phyloP scores from a whole-genome alignment of 2,329 filamentous ascomycete species.

The Colletotrichum lentis region DNA sequence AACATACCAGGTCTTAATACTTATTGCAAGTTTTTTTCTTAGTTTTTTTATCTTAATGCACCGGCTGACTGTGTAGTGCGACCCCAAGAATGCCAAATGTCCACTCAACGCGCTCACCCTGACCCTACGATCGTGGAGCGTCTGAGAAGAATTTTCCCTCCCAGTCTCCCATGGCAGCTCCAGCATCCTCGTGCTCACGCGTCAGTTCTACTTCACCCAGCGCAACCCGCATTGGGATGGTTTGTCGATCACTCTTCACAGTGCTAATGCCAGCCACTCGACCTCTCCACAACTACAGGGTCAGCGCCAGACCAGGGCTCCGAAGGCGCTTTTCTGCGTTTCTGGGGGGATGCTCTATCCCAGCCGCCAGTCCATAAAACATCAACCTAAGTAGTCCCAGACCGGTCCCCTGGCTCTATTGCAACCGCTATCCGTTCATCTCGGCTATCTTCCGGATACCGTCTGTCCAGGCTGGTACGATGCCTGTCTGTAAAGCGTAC shows the following conservation, averaged over 20 bases:
- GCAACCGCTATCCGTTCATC: conserved; percentile 16
- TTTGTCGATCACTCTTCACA: conserved; percentile 19
- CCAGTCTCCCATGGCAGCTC: conserved; percentile 15
- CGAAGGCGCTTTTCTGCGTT: conserved; percentile 20
- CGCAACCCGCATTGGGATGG: not conserved
- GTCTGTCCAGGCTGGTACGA: not conserved
- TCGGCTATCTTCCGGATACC: conserved; percentile 17
- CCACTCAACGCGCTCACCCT: not conserved
- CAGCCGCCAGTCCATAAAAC: conserved; percentile 4
- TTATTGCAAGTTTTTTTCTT: not conserved
- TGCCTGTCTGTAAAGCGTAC: conserved; percentile 1
- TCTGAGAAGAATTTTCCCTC: not conserved
- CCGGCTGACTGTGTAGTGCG: too few species aligned
- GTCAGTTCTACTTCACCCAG: conserved; percentile 4
- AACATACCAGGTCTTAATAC: too few species aligned
- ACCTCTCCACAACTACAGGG: conserved; percentile 16
- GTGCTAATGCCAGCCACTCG: not conserved
- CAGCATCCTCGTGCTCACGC: conserved; percentile 27
- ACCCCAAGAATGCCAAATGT: not conserved
- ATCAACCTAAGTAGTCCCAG: not conserved
- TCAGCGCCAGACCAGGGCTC: not conserved
- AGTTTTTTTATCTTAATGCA: too few species aligned
- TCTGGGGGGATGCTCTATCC: not conserved
- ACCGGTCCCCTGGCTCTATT: conserved; percentile 9
- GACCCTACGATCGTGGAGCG: not conserved